A percentile compares a stretch with the other conserved stretches of the same genome.
Conservation (phyloP, 352 stramenopile genomes). For the Pythium pectinolyticum region DNA sequence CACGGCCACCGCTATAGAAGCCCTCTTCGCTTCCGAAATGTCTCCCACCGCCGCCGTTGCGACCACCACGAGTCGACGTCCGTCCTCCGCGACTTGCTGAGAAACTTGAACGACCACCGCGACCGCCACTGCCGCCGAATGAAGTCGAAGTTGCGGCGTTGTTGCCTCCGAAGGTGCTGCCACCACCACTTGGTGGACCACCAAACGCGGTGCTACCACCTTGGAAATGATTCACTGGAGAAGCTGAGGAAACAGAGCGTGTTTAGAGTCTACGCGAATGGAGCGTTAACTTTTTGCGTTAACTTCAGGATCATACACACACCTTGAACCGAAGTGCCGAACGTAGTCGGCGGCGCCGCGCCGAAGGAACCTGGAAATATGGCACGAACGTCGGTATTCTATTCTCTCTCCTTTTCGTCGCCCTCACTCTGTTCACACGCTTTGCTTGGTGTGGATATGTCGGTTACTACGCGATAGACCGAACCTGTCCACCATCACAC, state of each 20-base stretch:
- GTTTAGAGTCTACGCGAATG: too few species aligned
- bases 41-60: conserved; percentile 12
- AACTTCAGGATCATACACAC: too few species aligned
- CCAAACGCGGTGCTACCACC: conserved; percentile 8
- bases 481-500: neutral
- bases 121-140: conserved; percentile 16
- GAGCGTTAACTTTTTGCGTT: too few species aligned
- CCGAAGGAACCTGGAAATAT: conserved; percentile 29
- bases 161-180: conserved; percentile 1
- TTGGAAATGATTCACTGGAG: conserved; percentile 26
- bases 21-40: neutral
- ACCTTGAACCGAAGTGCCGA: conserved; percentile 25
- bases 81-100: conserved; percentile 15
- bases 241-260: conserved; percentile 7
- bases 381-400: conserved; percentile 22
- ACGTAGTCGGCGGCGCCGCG: conserved; percentile 15
- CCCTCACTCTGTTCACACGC: neutral
- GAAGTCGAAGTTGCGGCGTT: neutral
- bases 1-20: neutral
- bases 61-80: conserved; percentile 6
- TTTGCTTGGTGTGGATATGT: neutral
- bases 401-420: neutral
- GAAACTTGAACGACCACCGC: conserved; percentile 5
- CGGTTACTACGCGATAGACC: neutral
- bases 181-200: neutral